Base-by-base conservation (phyloP, 768 basidiomycete genomes). In the Strobilomyces dryophilus region DNA sequence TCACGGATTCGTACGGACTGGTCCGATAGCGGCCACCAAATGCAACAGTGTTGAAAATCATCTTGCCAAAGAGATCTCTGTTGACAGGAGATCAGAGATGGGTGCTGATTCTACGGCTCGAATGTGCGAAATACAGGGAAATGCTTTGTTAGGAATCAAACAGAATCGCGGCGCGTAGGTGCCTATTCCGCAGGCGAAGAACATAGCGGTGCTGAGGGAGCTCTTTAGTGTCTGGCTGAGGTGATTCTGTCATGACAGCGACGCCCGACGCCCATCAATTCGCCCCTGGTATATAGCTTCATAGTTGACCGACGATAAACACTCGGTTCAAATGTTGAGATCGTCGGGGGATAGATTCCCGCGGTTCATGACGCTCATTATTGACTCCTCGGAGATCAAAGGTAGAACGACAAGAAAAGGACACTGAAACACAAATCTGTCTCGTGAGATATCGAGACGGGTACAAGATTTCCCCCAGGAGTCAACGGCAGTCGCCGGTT, bases 371-470 rank as follows among this genome's bases (percentile, higher is more conserved):
- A 35, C 36, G 46, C 44, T 40, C 51, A 45, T 49, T 53, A 55
- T 42, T 15, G 55, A 56, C 53, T 66, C 65, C 65, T 66, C 65
- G 65, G 65, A 66, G 60, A 60, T 67, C 54, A 37, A 57, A 48
- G 56, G 29, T 43, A 47, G 35, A 12, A 53, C 58, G 51, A n/a
- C 60, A 53, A 53, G 50, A 41, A 55, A 42, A 37, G 60, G 31
- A 37, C 44, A 37, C n/a, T 52, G 52, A 55, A 49, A 55, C 61
- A 60, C 54, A 42, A 45, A 59, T 56, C 42, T 43, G 47, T 47
- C 48, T 51, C 53, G 58, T 65, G 63, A 58, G 62, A 66, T 34
- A 60, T 51, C 47, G 46, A 42, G 47, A 29, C 39, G 65, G 64
- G 27, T 42, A 41, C 55, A 67, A 49, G 41, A 55, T 57, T 47